These are phyloP conservation scores for Neoarthrinium moseri DNA, from an alignment of 2,329 filamentous ascomycete species.

Conservation along the genomic window DNA sequence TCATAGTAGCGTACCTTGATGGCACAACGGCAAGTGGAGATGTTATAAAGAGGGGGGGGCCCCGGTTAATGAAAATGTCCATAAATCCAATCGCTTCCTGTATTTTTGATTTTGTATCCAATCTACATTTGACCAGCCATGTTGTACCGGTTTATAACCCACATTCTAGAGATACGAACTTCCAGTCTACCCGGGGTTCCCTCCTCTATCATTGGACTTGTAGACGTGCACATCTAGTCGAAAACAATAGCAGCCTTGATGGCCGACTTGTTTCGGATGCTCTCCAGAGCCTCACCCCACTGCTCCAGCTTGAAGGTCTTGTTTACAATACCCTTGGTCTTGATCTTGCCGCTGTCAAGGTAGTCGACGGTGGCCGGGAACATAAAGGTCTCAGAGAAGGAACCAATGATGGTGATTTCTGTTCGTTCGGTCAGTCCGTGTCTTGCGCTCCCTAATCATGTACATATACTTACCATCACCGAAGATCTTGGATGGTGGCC, in stretches of 20 bases:
- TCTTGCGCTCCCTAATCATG: conserved; percentile 11
- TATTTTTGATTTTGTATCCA: not conserved
- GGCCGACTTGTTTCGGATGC: conserved; percentile 69
- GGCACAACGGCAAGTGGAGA: conserved; percentile 11
- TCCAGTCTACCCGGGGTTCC: conserved; percentile 4
- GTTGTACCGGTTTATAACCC: not conserved
- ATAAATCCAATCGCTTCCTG: not conserved
- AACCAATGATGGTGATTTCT: conserved; percentile 70
- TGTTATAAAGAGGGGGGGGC: not conserved
- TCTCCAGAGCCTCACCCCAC: conserved; percentile 68
- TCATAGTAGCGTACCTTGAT: conserved; percentile 10
- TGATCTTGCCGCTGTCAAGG: conserved; percentile 59
- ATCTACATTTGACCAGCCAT: not conserved
- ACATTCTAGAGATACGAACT: not conserved
- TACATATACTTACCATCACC: conserved; percentile 33
- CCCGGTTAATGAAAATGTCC: too few relatives aligned
- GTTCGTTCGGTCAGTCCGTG: conserved; percentile 33
- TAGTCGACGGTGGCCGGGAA: conserved; percentile 57
- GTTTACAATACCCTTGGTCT: conserved; percentile 68
- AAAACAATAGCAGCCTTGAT: conserved; percentile 76
- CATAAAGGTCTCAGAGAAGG: conserved; percentile 73
- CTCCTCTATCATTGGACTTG: conserved; percentile 9
- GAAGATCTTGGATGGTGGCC: conserved; percentile 72
- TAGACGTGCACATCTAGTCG: conserved; percentile 41
- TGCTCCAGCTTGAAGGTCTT: conserved; percentile 73